A percentile compares a stretch with the other conserved stretches of the same genome.
Evolutionary conservation across 192 early-diverging fungal species (phyloP).

Genomic region (Cetraspora pellucida): DNA sequence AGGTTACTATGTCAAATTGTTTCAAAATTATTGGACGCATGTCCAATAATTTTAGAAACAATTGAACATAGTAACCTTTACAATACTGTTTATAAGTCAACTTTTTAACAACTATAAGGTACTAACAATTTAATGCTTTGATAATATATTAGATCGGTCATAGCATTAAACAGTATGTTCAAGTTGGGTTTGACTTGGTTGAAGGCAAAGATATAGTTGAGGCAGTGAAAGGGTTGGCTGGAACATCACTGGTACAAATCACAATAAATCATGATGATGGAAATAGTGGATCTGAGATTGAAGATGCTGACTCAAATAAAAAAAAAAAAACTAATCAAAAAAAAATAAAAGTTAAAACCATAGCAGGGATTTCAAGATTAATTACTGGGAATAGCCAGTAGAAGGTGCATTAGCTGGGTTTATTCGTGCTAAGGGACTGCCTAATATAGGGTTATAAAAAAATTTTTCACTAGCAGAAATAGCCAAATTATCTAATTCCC

Average conservation of each 20-base stretch:
- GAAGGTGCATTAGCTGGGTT: not conserved
- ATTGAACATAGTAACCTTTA: no score
- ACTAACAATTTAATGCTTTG: not conserved
- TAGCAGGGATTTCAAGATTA: not conserved
- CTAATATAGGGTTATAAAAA: not conserved
- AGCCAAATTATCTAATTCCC: not conserved
- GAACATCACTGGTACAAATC: slow-evolving; percentile 17
- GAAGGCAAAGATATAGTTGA: not conserved
- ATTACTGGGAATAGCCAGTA: not conserved
- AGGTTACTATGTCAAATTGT: not conserved
- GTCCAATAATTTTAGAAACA: no score
- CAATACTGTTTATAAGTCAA: no score
- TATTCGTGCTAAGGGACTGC: not conserved
- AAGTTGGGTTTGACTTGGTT: slow-evolving; percentile 2
- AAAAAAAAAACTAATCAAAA: not conserved
- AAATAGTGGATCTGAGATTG: not conserved
- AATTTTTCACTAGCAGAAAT: not conserved
- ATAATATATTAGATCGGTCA: not conserved
- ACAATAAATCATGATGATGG: not conserved
- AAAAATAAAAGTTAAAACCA: not conserved
- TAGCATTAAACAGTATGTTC: slow-evolving; percentile 17
- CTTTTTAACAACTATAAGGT: no score
- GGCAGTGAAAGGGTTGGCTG: not conserved
- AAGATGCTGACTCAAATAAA: not conserved
- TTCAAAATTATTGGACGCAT: not conserved